phyloP scores from a whole-genome alignment of 1,284 basidiomycete genomes.

The Rhodotorula sp. region DNA sequence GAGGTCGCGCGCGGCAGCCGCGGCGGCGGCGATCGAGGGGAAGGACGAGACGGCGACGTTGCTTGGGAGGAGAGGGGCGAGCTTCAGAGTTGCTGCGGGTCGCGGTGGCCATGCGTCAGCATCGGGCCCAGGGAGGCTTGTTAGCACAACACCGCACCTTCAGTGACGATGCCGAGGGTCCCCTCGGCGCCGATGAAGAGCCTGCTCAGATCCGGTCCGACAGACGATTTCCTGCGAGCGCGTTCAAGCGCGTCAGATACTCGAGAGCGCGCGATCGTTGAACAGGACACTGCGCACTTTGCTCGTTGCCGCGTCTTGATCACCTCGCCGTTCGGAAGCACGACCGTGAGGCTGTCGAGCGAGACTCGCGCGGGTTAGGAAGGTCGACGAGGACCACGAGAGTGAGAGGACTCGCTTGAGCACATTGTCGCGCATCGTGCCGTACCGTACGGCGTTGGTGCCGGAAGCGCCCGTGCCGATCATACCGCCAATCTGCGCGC shows the following conservation, averaged over 20 bases:
- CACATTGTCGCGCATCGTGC: conserved; percentile 57
- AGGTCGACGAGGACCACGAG: not conserved
- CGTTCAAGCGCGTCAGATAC: not conserved
- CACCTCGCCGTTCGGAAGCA: conserved; percentile 84
- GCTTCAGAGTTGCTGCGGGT: conserved; percentile 66
- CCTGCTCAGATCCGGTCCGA: conserved; percentile 87
- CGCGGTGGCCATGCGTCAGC: not conserved
- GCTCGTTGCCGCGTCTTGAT: conserved; percentile 87
- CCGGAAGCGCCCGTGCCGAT: conserved; percentile 54
- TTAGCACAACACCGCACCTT: conserved; percentile 58
- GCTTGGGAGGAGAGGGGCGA: conserved; percentile 63
- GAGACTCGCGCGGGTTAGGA: not conserved
- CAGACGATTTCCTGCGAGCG: conserved; percentile 69
- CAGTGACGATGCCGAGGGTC: conserved; percentile 87
- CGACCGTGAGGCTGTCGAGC: conserved; percentile 65
- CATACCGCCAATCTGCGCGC: conserved; percentile 71
- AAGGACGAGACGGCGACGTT: too few relatives aligned
- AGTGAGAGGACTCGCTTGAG: conserved; percentile 20
- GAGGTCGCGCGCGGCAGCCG: conserved; percentile 70
- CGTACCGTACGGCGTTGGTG: conserved; percentile 86
- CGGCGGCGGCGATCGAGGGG: conserved; percentile 65
- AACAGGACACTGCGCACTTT: conserved; percentile 32
- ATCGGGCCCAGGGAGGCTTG: conserved; percentile 8
- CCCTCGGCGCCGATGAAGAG: conserved; percentile 94
- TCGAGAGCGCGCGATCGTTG: not conserved